Evolutionary conservation across 805 yeast species (phyloP).

Genomic region (Groenewaldozyma salmanticensis): DNA sequence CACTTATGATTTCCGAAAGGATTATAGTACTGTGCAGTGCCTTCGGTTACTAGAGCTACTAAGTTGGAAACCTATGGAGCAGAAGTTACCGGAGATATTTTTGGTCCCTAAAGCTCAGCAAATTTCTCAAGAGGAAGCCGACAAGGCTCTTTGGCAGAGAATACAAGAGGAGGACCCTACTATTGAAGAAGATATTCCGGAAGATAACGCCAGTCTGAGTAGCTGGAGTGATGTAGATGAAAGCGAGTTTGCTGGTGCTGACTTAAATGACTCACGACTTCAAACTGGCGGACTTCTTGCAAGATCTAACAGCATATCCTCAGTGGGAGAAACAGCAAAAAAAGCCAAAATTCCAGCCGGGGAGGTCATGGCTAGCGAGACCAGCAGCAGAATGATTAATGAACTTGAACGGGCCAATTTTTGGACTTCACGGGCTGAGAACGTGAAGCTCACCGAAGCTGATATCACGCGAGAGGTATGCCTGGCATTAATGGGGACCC

Average conservation of each 20-base stretch:
- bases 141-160: not conserved
- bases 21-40: slow-evolving; percentile 3
- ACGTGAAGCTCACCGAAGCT: slow-evolving; percentile 4
- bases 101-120: not conserved
- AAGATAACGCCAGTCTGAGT: not conserved
- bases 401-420: not conserved
- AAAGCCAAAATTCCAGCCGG: not conserved
- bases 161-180: not conserved
- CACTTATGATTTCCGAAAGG: not conserved
- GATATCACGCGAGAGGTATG: slow-evolving; percentile 13
- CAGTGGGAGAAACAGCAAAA: not conserved
- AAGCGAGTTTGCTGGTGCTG: not conserved
- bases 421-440: not conserved
- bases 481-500: slow-evolving; percentile 11
- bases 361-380: not conserved
- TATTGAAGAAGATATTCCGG: not conserved
- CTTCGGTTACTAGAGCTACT: slow-evolving; percentile 17
- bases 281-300: not conserved
- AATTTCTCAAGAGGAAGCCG: slow-evolving; percentile 1
- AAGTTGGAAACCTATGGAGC: slow-evolving; percentile 8
- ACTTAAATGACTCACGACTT: slow-evolving; percentile 2
- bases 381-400: not conserved
- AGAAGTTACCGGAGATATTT: not conserved
- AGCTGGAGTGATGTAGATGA: not conserved
- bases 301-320: not conserved